Conservation (phyloP, 2,329 filamentous ascomycete species). For the Alternaria brassicicola region DNA sequence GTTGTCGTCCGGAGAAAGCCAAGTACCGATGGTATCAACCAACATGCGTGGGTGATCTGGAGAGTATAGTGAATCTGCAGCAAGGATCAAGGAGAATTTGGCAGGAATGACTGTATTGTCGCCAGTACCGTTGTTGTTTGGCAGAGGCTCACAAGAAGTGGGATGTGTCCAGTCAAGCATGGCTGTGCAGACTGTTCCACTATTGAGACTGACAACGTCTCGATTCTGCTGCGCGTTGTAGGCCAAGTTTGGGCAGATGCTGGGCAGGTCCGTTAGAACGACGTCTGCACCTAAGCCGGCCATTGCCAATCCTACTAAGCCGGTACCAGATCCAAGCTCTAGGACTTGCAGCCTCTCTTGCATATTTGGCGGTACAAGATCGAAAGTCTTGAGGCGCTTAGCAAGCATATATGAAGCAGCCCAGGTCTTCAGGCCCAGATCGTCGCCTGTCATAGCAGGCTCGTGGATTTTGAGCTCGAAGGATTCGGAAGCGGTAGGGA, state of each 20-base stretch:
- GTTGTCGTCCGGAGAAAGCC: slow-evolving; percentile 63
- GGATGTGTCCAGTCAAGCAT: slow-evolving; percentile 76
- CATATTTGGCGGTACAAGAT: slow-evolving; percentile 10
- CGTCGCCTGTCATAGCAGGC: slow-evolving; percentile 85
- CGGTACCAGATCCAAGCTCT: slow-evolving; percentile 89
- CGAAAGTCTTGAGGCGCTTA: slow-evolving; percentile 63
- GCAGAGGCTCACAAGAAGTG: slow-evolving; percentile 50
- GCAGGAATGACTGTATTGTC: slow-evolving; percentile 16
- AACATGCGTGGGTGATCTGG: slow-evolving; percentile 79
- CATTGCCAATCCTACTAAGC: slow-evolving; percentile 85
- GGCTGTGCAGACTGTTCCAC: slow-evolving; percentile 66
- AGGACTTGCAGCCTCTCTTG: slow-evolving; percentile 55
- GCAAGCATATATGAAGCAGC: slow-evolving; percentile 87
- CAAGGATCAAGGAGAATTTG: slow-evolving; percentile 69
- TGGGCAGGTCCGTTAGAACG: slow-evolving; percentile 79
- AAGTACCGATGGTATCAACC: slow-evolving; percentile 69
- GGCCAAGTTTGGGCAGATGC: slow-evolving; percentile 82
- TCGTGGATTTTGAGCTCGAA: slow-evolving; percentile 76
- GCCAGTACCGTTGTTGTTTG: slow-evolving; percentile 3
- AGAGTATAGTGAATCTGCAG: slow-evolving; percentile 87
- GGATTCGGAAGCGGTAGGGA: slow-evolving; percentile 54
- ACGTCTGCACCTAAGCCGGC: slow-evolving; percentile 73
- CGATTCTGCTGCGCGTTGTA: slow-evolving; percentile 73
- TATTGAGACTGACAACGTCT: slow-evolving; percentile 59
- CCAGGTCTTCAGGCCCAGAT: slow-evolving; percentile 94